Base-by-base conservation (phyloP, 2,329 filamentous ascomycete species). In the Diaporthe vaccinii region DNA sequence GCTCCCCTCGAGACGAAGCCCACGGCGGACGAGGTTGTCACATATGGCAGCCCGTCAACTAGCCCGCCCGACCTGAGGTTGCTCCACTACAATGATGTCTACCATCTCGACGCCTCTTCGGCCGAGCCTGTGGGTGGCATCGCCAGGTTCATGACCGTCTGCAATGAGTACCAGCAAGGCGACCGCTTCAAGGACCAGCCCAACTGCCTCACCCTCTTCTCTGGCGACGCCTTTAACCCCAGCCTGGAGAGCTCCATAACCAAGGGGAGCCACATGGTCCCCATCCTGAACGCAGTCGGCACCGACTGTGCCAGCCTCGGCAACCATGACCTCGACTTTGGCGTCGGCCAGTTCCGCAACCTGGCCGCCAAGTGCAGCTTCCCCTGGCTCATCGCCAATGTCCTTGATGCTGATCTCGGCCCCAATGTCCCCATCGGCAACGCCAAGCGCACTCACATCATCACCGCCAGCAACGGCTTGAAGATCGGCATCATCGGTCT, bases 291-390 rank as follows among this genome's bases (percentile, higher is more conserved):
- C 82, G 87, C 89, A 34, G 91, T 95, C 78, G 91, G 92, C 5
- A 97, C 94, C 0, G 90, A 94, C 81, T 93, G 93, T 58, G 93
- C 95, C n/a, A 96, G 94, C 82, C 88, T 97, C 68, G 95, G 95
- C 76, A 98, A 98, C 82, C 95, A 98, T 83, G 96, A 98, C 82
- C 91, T 98, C 72, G 96, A 98, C 85, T 98, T 98, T 84, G 96
- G 95, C 17, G 93, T 97, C 55, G 88, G 89, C 73, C 95, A 98
- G 82, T 96, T 96, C 82, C 88, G 91, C 74, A 88, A 95, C 80
- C 87, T 98, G 67, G 88, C 92, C 6, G 87, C 87, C 46, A 92
- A 95, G 81, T 97, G 95, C 85, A 89, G 89, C 31, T 98, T 98
- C 79, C 95, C 95, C 4, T 98, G 96, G 95, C 89, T 98, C 1